Percentiles rank a stretch among this genome's conserved stretches.
Evolutionary conservation across 345 rosid genomes (phyloP).

Genomic region (Salix viminalis): DNA sequence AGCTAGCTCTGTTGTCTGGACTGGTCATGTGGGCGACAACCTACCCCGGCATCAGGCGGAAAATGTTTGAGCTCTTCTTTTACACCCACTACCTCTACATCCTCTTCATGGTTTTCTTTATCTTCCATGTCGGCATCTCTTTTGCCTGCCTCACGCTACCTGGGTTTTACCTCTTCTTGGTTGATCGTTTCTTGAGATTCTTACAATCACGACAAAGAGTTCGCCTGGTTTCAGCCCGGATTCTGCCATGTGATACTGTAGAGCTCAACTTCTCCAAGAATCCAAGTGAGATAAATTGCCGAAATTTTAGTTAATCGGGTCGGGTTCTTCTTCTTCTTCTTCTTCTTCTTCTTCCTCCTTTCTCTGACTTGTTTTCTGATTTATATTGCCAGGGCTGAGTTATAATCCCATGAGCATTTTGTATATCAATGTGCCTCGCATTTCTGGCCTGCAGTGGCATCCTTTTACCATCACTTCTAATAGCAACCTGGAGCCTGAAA

Average conservation of each 20-base stretch:
- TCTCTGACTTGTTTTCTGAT: background rate
- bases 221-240: conserved; percentile 55
- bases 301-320: background rate
- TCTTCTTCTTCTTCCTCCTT: too few species aligned
- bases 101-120: conserved; percentile 56
- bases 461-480: conserved; percentile 75
- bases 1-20: conserved; percentile 54
- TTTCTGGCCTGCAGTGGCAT: conserved; percentile 90
- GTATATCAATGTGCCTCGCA: conserved; percentile 66
- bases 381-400: conserved; percentile 40
- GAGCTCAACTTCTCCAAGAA: conserved; percentile 71
- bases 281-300: conserved; percentile 29
- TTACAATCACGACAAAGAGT: conserved; percentile 55
- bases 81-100: conserved; percentile 73
- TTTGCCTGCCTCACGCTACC: conserved; percentile 59
- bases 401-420: conserved; percentile 67
- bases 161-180: conserved; percentile 70
- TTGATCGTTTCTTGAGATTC: conserved; percentile 71
- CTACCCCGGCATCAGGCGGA: conserved; percentile 46
- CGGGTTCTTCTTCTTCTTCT: too few species aligned
- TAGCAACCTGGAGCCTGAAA: conserved; percentile 62
- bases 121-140: conserved; percentile 59
- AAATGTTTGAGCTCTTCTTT: conserved; percentile 72
- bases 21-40: conserved; percentile 66
- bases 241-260: conserved; percentile 53